Evolutionary conservation across 2,329 filamentous ascomycete species (phyloP), one percentile per base, ranked within the genome.

Genomic region (Cercospora canescens): DNA sequence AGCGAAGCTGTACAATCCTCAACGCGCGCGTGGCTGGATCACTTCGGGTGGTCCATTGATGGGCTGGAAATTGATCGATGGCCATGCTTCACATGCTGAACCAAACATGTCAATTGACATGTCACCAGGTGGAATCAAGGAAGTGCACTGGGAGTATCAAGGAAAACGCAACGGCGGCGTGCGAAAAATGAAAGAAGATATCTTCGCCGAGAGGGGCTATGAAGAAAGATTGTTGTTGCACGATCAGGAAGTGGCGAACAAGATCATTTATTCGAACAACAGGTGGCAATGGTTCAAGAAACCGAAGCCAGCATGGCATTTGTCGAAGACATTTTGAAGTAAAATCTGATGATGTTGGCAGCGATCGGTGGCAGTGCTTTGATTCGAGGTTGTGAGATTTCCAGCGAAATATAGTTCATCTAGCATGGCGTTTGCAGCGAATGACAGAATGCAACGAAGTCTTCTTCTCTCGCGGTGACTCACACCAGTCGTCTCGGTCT

Each of bases 11-110:
- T 74, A 76, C 64, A 64, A 66, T 4, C 74, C 74, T 6, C 71
- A 74, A 8, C 56, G 58, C 45, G 71, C 67, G 37, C 70, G 63
- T 62, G 65, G 62, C 8, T 59, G 62, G 12, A 62, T 69, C 12
- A 48, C 54, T 4, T 56, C 48, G 28, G 68, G 65, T 4, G 75
- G 74, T 1, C 75, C 76, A 1, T 63, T 79, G 8, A 55, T 72
- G 16, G 72, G 72, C 24, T 79, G 77, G 77, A 65, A 65, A 34
- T 68, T 79, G 1, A 64, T 71, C 1, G 77, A 78, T 58, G 75
- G 73, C 1, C 73, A 76, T 59, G 60, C 65, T 16, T 65, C 60
- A 8, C 70, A 73, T 18, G 26, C 12, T 11, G 64, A 68, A 21
- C 67, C 72, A 6, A 73, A 73, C 50, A 64, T 60, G 59, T 59